Evolutionary conservation across 805 yeast species (phyloP).

Genomic region (Wickerhamiella qilinensis): DNA sequence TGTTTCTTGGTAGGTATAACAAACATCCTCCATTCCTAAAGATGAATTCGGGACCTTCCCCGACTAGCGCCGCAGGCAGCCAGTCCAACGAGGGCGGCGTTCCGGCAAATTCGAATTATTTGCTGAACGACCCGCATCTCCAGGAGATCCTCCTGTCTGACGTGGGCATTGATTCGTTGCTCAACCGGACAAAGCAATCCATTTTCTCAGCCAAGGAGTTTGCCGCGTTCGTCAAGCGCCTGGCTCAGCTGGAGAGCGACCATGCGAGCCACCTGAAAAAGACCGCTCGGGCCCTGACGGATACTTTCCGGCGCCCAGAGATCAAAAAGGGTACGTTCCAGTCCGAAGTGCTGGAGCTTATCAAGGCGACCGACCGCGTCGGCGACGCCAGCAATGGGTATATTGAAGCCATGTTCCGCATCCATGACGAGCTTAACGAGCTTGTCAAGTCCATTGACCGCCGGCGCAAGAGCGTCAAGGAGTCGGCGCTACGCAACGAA

Average conservation of each 20-base stretch:
- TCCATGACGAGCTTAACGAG: conserved; percentile 71
- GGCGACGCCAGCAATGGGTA: conserved; percentile 58
- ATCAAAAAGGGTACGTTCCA: conserved; percentile 53
- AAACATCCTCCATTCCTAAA: too few relatives aligned
- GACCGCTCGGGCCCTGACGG: conserved; percentile 41
- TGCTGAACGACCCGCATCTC: conserved; percentile 22
- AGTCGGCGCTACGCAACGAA: conserved; percentile 65
- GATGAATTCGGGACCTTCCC: background rate
- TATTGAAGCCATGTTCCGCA: conserved; percentile 61
- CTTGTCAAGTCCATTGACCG: conserved; percentile 54
- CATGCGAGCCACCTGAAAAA: conserved; percentile 60
- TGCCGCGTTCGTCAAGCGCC: conserved; percentile 58
- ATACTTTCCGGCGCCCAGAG: conserved; percentile 30
- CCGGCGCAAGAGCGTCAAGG: conserved; percentile 63
- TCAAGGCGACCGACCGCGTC: conserved; percentile 65
- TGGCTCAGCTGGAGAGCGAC: conserved; percentile 63
- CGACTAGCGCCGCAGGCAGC: background rate
- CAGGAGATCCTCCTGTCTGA: conserved; percentile 22
- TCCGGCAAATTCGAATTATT: conserved; percentile 15
- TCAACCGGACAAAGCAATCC: conserved; percentile 62
- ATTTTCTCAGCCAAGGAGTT: conserved; percentile 75
- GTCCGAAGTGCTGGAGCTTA: conserved; percentile 45
- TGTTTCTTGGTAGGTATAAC: too few relatives aligned
- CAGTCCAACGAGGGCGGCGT: background rate
- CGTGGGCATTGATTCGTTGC: conserved; percentile 55